phyloP scores from a whole-genome alignment of 345 rosid genomes.

The Psidium friedrichsthalianum region DNA sequence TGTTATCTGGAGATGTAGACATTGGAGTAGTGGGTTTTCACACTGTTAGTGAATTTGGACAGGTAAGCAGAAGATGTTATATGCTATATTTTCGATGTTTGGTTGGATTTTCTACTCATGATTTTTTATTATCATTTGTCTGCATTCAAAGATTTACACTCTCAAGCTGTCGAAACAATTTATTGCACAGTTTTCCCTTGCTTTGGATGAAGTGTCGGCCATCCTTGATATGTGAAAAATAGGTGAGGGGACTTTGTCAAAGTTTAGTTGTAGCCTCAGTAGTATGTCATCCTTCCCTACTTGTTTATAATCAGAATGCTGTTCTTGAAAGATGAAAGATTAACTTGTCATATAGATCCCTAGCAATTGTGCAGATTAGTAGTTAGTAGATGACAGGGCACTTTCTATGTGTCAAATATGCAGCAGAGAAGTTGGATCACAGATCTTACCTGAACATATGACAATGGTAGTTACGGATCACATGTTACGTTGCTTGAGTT shows the following conservation, averaged over 20 bases:
- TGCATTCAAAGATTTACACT: not conserved
- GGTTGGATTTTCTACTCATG: not conserved
- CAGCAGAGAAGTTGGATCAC: not conserved
- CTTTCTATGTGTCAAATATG: not conserved
- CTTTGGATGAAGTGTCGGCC: not conserved
- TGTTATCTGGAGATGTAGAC: conserved; percentile 87
- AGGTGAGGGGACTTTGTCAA: not conserved
- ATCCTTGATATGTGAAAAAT: not conserved
- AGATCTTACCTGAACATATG: not conserved
- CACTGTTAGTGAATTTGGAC: conserved; percentile 75
- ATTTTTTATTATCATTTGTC: not conserved
- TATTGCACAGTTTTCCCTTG: not conserved
- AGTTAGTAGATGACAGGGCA: not conserved
- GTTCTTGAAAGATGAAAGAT: not conserved
- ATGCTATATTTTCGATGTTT: not conserved
- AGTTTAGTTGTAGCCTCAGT: not conserved
- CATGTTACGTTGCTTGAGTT: not conserved
- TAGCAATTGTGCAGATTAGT: not conserved
- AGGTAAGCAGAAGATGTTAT: conserved; percentile 27
- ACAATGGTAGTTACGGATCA: not conserved
- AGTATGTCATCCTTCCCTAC: not conserved
- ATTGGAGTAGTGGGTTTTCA: conserved; percentile 88
- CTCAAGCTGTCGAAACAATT: not conserved
- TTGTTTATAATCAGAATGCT: not conserved
- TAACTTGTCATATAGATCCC: not conserved